Conservation (phyloP, 2,329 filamentous ascomycete species). For the Epichloe baconii region DNA sequence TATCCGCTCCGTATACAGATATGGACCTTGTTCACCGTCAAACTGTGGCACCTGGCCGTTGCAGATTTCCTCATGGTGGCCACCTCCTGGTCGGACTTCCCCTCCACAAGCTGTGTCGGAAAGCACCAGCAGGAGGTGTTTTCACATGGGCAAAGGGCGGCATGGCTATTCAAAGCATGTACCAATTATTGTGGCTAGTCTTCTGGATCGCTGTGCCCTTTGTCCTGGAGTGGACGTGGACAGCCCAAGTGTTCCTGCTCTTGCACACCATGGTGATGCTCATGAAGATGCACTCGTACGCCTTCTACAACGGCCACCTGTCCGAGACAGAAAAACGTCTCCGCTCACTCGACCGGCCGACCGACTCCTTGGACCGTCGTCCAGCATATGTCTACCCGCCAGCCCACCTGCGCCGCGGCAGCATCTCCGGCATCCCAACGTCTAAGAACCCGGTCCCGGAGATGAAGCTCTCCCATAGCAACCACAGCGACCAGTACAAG, state of each 20-base stretch:
- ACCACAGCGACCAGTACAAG: slow-evolving; percentile 10
- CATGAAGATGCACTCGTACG: slow-evolving; percentile 99
- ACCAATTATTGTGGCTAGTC: slow-evolving; percentile 64
- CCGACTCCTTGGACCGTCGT: slow-evolving; percentile 41
- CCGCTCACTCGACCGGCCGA: slow-evolving; percentile 64
- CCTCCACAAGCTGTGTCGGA: slow-evolving; percentile 55
- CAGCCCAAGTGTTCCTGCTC: slow-evolving; percentile 86
- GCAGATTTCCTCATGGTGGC: slow-evolving; percentile 78
- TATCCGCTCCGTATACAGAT: slow-evolving; percentile 75
- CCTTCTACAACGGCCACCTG: slow-evolving; percentile 95
- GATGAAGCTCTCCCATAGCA: slow-evolving; percentile 8
- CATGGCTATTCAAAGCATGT: slow-evolving; percentile 71
- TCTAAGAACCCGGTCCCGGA: slow-evolving; percentile 4
- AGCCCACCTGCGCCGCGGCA: slow-evolving; percentile 33
- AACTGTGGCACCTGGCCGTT: slow-evolving; percentile 74
- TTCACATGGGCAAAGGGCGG: slow-evolving; percentile 66
- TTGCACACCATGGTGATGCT: slow-evolving; percentile 82
- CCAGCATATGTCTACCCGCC: slow-evolving; percentile 67
- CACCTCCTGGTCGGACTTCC: slow-evolving; percentile 61
- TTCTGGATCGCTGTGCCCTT: slow-evolving; percentile 84
- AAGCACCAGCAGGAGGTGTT: slow-evolving; percentile 31
- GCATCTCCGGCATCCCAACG: slow-evolving; percentile 24
- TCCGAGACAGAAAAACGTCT: slow-evolving; percentile 76
- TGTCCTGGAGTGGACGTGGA: slow-evolving; percentile 85
- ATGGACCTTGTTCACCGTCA: slow-evolving; percentile 77